Conservation (phyloP, 2,329 filamentous ascomycete genomes). For the Plectosphaerella cucumerina region DNA sequence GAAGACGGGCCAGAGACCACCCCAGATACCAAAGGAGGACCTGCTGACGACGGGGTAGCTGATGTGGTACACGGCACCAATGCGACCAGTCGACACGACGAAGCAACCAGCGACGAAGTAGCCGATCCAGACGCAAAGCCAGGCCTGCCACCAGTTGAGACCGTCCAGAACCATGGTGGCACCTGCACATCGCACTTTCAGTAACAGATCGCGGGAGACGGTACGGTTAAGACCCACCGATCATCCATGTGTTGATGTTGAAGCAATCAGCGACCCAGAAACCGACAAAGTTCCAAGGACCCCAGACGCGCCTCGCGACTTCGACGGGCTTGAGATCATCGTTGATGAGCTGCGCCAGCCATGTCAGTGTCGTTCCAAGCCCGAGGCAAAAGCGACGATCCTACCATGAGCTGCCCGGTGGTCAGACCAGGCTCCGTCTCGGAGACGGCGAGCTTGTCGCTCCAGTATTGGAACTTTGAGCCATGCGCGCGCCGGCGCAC, state of each 20-base stretch:
- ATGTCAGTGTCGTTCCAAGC: background rate
- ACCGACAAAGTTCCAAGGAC: conserved; percentile 80
- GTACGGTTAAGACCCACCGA: no score
- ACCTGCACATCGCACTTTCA: no score
- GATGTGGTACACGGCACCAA: conserved; percentile 84
- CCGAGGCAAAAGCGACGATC: conserved; percentile 6
- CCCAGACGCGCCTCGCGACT: conserved; percentile 76
- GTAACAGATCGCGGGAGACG: no score
- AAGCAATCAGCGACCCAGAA: conserved; percentile 85
- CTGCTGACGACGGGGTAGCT: conserved; percentile 79
- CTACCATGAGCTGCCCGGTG: conserved; percentile 72
- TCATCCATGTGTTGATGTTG: conserved; percentile 88
- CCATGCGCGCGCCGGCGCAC: conserved; percentile 18
- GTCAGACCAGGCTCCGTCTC: conserved; percentile 73
- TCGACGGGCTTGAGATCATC: conserved; percentile 80
- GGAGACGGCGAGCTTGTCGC: conserved; percentile 61
- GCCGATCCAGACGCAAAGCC: conserved; percentile 84
- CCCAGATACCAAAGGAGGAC: conserved; percentile 84
- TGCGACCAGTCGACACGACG: conserved; percentile 72
- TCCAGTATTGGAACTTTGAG: conserved; percentile 36
- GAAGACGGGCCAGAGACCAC: conserved; percentile 81
- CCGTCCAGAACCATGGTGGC: conserved; percentile 75
- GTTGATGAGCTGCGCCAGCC: conserved; percentile 63
- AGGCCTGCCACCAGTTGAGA: conserved; percentile 88
- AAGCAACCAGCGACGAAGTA: conserved; percentile 75